These are phyloP conservation scores for Crucibulum parvulum DNA, from an alignment of 1,284 basidiomycete species.

Conservation along the genomic window DNA sequence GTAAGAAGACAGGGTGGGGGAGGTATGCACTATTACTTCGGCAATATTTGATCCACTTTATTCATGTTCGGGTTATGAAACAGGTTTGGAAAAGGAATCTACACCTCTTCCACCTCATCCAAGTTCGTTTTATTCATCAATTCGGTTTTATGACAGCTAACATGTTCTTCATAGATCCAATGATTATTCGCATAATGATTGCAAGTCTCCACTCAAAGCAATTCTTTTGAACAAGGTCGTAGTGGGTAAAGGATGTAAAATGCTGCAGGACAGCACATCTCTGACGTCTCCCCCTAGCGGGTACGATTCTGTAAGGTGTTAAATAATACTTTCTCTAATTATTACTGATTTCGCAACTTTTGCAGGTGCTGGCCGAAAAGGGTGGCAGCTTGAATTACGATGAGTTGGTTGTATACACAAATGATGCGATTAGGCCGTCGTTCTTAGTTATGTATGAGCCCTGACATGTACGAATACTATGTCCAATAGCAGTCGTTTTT, in stretches of 20 bases:
- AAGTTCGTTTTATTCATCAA: conserved; percentile 45
- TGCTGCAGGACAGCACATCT: conserved; percentile 58
- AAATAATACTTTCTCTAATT: background rate
- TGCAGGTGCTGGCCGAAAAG: conserved; percentile 63
- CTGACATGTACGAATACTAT: conserved; percentile 17
- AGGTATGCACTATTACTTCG: conserved; percentile 41
- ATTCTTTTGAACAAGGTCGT: conserved; percentile 73
- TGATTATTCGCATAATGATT: conserved; percentile 65
- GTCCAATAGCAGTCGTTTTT: background rate
- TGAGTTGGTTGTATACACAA: conserved; percentile 68
- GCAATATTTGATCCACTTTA: conserved; percentile 5
- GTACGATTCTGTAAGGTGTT: conserved; percentile 60
- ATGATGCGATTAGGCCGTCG: conserved; percentile 70
- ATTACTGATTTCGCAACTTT: conserved; percentile 1
- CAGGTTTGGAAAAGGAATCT: conserved; percentile 68
- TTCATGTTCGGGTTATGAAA: background rate
- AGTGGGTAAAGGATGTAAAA: conserved; percentile 70
- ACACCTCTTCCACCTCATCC: conserved; percentile 66
- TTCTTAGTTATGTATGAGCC: conserved; percentile 68
- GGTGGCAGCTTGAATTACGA: conserved; percentile 68
- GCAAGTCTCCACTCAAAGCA: conserved; percentile 58
- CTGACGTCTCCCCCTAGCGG: conserved; percentile 62
- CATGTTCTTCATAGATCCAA: conserved; percentile 49
- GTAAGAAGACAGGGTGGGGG: conserved; percentile 72
- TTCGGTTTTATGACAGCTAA: background rate